Evolutionary conservation across 768 basidiomycete species (phyloP).

Genomic region (Suillus occidentalis): DNA sequence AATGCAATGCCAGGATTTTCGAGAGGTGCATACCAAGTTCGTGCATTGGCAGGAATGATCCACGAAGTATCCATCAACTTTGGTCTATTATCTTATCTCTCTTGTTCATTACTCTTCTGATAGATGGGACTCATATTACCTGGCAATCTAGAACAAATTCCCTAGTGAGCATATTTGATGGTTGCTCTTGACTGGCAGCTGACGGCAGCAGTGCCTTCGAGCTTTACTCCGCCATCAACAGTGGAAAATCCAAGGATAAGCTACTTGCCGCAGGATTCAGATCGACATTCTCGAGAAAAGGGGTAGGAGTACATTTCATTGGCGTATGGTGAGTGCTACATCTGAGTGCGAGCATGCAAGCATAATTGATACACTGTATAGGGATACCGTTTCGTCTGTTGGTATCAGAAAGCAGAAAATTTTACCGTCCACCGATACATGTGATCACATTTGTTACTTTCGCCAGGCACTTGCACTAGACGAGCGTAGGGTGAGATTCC

Average conservation of each 20-base stretch:
- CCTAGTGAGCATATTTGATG: conserved; percentile 29
- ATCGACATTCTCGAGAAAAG: conserved; percentile 33
- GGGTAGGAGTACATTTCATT: conserved; percentile 43
- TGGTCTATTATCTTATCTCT: background rate
- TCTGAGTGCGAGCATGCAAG: background rate
- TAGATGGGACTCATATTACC: conserved; percentile 43
- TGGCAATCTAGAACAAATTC: conserved; percentile 42
- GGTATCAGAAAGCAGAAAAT: conserved; percentile 33
- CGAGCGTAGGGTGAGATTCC: conserved; percentile 47
- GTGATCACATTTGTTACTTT: conserved; percentile 40
- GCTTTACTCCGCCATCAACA: conserved; percentile 32
- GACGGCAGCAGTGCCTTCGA: conserved; percentile 36
- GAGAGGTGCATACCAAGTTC: conserved; percentile 48
- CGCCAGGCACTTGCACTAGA: conserved; percentile 50
- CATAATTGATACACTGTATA: conserved; percentile 12
- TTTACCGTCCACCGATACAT: conserved; percentile 34
- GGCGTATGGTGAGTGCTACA: conserved; percentile 40
- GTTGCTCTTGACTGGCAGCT: background rate
- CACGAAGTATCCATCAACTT: conserved; percentile 27
- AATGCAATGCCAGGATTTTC: conserved; percentile 38
- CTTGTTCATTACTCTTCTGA: background rate
- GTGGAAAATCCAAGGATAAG: conserved; percentile 20
- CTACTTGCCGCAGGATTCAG: conserved; percentile 31
- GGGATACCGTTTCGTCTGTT: conserved; percentile 51
- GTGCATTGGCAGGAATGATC: conserved; percentile 46